Conservation (phyloP, 2,329 filamentous ascomycete genomes). For the Hypoxylon sp. region DNA sequence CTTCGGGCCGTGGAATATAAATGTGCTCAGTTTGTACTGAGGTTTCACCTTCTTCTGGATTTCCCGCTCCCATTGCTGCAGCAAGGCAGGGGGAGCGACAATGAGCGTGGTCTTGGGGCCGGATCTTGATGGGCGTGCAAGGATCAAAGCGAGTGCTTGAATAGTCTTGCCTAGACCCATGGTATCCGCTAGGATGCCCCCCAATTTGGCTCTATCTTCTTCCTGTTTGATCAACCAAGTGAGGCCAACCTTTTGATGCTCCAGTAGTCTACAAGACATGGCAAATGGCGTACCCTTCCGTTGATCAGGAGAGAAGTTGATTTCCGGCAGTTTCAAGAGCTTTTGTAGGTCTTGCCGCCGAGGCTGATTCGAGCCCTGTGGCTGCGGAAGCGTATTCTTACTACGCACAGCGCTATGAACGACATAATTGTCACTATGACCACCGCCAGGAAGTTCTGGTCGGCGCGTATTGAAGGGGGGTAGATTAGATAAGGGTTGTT, state of each 20-base stretch:
- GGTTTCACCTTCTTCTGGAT: constrained; percentile 52
- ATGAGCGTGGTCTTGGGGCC: constrained; percentile 51
- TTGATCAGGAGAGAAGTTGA: constrained; percentile 40
- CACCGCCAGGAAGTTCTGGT: neutral
- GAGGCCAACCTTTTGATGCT: constrained; percentile 51
- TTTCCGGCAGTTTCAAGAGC: constrained; percentile 44
- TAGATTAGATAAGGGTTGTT: neutral
- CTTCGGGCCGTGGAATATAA: constrained; percentile 48
- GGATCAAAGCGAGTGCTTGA: constrained; percentile 52
- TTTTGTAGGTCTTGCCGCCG: constrained; percentile 36
- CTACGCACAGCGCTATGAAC: neutral
- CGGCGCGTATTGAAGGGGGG: neutral
- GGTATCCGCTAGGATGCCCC: constrained; percentile 52
- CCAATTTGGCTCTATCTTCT: constrained; percentile 46
- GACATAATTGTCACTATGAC: neutral
- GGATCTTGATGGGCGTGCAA: constrained; percentile 46
- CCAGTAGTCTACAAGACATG: constrained; percentile 48
- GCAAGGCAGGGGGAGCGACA: constrained; percentile 48
- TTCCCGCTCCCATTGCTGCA: constrained; percentile 52
- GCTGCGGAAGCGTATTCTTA: neutral
- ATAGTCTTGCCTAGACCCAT: constrained; percentile 55
- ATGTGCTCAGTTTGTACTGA: constrained; percentile 47
- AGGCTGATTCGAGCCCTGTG: neutral
- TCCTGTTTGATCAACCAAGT: constrained; percentile 53
- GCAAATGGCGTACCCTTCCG: constrained; percentile 43